Conservation (phyloP, 2,329 filamentous ascomycete species). For the Phoma sp. region DNA sequence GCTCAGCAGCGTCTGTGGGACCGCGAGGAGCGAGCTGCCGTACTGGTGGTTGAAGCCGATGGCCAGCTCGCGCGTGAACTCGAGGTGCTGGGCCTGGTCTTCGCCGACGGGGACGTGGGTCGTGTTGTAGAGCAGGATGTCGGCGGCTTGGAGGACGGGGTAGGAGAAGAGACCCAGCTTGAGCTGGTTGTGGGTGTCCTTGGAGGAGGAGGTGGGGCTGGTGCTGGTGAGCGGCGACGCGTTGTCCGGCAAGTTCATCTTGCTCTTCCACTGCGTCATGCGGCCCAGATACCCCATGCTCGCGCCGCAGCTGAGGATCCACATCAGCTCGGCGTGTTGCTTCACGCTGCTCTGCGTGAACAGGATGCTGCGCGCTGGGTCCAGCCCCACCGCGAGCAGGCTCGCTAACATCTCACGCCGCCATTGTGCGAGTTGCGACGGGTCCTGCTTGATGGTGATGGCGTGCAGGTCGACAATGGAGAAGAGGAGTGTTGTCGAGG, state of each 20-base stretch:
- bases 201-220: conserved; percentile 32
- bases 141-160: conserved; percentile 92
- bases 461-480: conserved; percentile 94
- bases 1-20: conserved; percentile 40
- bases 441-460: conserved; percentile 74
- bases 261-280: conserved; percentile 99
- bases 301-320: conserved; percentile 91
- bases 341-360: conserved; percentile 83
- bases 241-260: conserved; percentile 68
- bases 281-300: conserved; percentile 91
- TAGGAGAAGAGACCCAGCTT: conserved; percentile 95
- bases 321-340: conserved; percentile 90
- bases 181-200: conserved; percentile 58
- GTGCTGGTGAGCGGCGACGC: conserved; percentile 56
- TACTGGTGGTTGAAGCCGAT: conserved; percentile 86
- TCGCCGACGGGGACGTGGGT: conserved; percentile 97
- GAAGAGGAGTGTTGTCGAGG: conserved; percentile 72
- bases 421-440: conserved; percentile 64
- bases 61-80: conserved; percentile 86
- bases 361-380: conserved; percentile 75
- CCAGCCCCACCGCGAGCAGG: conserved; percentile 81
- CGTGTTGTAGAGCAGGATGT: conserved; percentile 83
- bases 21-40: conserved; percentile 42
- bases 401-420: conserved; percentile 79
- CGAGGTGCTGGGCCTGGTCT: conserved; percentile 91